Base-by-base conservation (phyloP, 2,329 filamentous ascomycete genomes). In the Rhynchosporium graminicola region DNA sequence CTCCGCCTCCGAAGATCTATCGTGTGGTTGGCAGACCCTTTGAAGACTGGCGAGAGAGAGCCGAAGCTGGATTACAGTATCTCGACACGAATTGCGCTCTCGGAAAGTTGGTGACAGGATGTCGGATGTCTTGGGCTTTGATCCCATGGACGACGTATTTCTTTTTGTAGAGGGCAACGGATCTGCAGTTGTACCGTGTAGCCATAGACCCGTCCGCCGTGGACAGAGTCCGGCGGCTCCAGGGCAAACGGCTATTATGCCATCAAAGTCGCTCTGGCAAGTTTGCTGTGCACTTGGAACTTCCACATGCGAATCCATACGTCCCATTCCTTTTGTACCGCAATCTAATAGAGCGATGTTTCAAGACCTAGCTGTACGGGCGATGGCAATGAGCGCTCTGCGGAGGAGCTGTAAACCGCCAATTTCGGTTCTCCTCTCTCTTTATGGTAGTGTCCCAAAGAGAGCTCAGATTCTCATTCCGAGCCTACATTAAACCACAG, bases 1-100 rank as follows among this genome's bases (percentile, higher is more conserved):
- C 67, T 43, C 5, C 15, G 58, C 59, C 43, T 57, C 59, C 60
- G 29, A 57, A 59, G 45, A 60, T 50, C 56, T 48, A 50, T 40
- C 26, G 55, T 40, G 36, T 57, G 57, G 60, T 61, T 70, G 68
- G 70, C 69, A 69, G 70, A 67, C 62, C 63, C 52, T 51, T 43
- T 15, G 26, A 36, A 54, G 40, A 52, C 15, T 52, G 26, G 20
- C 26, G 33, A 47, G 58, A 52, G 15, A 54, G 20, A 26, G 31
- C 54, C 29, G 26, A n/a, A 31, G 8, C 5, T 57, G 54, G 54
- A 57, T 13, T 57, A 28, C 4, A 20, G 33, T 33, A 20, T 26
- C 2, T 29, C 36, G 12, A 42, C 9, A 13, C 33, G 40, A 40
- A 20, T 10, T 13, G 8, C 36, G 8, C 28, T 3, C 4, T 29